These are phyloP conservation scores for Neckera pumila DNA, from an alignment of 225 moss, liverwort and hornwort species.

Conservation along the genomic window DNA sequence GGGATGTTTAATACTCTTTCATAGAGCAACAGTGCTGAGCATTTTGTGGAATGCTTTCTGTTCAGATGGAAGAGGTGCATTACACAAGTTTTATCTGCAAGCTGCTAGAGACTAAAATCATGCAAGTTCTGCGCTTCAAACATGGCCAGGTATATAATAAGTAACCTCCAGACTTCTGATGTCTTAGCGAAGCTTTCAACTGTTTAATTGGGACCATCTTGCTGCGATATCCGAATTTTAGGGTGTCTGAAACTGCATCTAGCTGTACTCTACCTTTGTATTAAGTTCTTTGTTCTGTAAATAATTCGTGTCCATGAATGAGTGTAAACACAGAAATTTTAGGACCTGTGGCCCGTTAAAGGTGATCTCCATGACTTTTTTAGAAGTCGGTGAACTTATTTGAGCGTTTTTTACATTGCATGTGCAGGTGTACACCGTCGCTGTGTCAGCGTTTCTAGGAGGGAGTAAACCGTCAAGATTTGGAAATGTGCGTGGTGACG, in stretches of 20 bases:
- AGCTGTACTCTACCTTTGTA: background rate
- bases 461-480: slow-evolving; percentile 92
- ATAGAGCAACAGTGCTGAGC: background rate
- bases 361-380: background rate
- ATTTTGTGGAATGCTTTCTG: background rate
- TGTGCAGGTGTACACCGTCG: slow-evolving; percentile 85
- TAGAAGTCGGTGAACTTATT: background rate
- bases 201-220: background rate
- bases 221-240: background rate
- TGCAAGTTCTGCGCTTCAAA: slow-evolving; percentile 92
- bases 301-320: background rate
- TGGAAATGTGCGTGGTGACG: slow-evolving; percentile 85
- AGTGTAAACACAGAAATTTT: background rate
- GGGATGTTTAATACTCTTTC: background rate
- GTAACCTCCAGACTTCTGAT: background rate
- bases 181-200: background rate
- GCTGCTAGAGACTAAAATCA: slow-evolving; percentile 89
- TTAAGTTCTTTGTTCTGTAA: background rate
- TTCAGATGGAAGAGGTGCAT: slow-evolving; percentile 93
- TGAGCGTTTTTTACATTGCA: background rate
- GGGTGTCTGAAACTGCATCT: background rate
- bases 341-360: background rate
- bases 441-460: slow-evolving; percentile 81
- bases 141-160: slow-evolving; percentile 65
- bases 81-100: slow-evolving; percentile 86